Percentiles rank a stretch among this genome's conserved stretches.
phyloP scores from a whole-genome alignment of 2,329 filamentous ascomycete genomes.

The Neocatenulostroma microsporum region DNA sequence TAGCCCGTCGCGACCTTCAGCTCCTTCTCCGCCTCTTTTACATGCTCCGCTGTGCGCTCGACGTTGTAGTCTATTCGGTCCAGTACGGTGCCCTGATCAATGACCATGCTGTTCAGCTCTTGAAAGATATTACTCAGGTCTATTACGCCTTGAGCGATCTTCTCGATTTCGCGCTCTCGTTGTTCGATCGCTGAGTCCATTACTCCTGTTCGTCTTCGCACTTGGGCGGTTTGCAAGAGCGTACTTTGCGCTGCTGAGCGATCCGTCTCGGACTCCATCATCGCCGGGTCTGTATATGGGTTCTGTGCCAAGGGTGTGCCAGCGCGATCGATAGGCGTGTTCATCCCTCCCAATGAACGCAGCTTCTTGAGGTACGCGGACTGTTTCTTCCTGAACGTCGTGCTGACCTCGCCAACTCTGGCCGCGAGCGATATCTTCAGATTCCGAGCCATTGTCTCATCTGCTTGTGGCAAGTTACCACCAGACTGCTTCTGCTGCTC shows the following conservation, averaged over 20 bases:
- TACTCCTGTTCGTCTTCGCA: slow-evolving; percentile 54
- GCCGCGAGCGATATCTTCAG: slow-evolving; percentile 86
- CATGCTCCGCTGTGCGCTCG: slow-evolving; percentile 86
- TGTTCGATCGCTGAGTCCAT: slow-evolving; percentile 83
- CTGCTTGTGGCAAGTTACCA: slow-evolving; percentile 66
- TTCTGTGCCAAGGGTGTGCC: slow-evolving; percentile 45
- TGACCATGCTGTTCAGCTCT: slow-evolving; percentile 84
- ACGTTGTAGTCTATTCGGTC: slow-evolving; percentile 71
- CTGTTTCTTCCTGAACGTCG: slow-evolving; percentile 93
- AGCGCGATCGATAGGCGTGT: slow-evolving; percentile 39
- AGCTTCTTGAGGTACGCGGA: slow-evolving; percentile 76
- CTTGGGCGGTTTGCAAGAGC: slow-evolving; percentile 62
- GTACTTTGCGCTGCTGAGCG: slow-evolving; percentile 85
- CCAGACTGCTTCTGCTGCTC: slow-evolving; percentile 54
- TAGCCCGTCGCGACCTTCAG: slow-evolving; percentile 81
- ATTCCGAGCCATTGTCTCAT: slow-evolving; percentile 94
- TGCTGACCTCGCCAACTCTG: slow-evolving; percentile 83
- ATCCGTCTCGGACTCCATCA: slow-evolving; percentile 90
- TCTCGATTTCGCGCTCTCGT: slow-evolving; percentile 91
- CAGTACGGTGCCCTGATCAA: slow-evolving; percentile 46
- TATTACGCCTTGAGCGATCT: slow-evolving; percentile 97
- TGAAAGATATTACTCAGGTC: slow-evolving; percentile 95
- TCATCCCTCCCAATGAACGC: slow-evolving; percentile 39
- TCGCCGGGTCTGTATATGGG: slow-evolving; percentile 73
- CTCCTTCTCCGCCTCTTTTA: slow-evolving; percentile 89